Evolutionary conservation across 495 filamentous ascomycete genomes (phyloP), one percentile per base, ranked within the genome.

Genomic region (Neurospora cerealis): DNA sequence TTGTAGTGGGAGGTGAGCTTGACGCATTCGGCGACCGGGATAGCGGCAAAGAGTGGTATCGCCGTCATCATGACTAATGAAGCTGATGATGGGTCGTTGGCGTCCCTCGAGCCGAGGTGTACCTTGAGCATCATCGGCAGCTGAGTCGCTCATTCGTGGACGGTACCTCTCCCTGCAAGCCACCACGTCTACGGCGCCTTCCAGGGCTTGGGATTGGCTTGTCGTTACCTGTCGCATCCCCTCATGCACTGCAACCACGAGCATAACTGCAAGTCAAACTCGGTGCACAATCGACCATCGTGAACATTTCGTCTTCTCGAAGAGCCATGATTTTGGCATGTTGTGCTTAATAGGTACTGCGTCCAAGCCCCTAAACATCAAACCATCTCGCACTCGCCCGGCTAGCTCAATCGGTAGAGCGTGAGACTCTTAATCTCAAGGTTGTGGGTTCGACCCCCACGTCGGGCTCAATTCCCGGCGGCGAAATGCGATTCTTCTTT

Each of bases 361-460:
- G 2, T 62, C 15, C 5, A 1, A 32, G 3, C 13, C 2, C 21
- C 21, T 2, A 54, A 28, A 5, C 21, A 54, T 13, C 21, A 28
- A 54, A 11, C 9, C 2, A 54, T 13, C 11, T 60, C 54, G 54
- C 54, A 62, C 54, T 62, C 54, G 40, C 70, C 70, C 70, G 77
- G 87, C 86, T 90, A 90, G 87, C 88, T 90, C 88, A 90, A 89
- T 90, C 87, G 88, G 88, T 88, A 89, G 88, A 90, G 88, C 88
- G 88, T 89, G 86, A 89, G 88, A 90, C 88, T 90, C 88, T 90
- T 90, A 90, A 89, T 89, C 88, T 89, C 85, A 90, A 90, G 87
- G 88, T 86, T 89, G 87, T 83, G 24, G 24, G 24, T 88, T 87
- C 86, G 83, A 87, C 84, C 84, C 86, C 86, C 86, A 66, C 54